Conservation (phyloP, 306 rosid genomes). For the Elaeagnus macrophylla region DNA sequence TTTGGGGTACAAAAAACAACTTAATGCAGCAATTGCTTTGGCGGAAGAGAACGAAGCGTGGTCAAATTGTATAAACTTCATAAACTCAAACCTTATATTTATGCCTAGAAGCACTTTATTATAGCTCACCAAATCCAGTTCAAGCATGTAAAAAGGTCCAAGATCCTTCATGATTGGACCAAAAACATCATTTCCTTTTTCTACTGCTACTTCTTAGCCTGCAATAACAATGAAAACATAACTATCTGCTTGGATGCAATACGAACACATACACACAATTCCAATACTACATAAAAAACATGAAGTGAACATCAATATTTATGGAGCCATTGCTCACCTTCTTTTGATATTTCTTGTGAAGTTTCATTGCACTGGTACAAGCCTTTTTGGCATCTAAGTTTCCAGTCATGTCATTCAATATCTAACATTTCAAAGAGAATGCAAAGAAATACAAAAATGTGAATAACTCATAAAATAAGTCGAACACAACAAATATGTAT, state of each 20-base stretch:
- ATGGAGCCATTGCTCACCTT: conserved; percentile 40
- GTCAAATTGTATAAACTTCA: no score
- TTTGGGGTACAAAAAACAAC: no score
- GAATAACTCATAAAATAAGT: no score
- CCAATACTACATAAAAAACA: neutral
- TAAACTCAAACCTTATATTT: no score
- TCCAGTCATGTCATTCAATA: conserved; percentile 89
- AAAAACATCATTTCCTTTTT: conserved; percentile 8
- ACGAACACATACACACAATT: neutral
- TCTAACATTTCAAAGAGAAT: conserved; percentile 36
- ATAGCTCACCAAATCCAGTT: conserved; percentile 1
- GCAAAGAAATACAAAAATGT: neutral
- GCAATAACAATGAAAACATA: conserved; percentile 24
- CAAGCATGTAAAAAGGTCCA: conserved; percentile 12
- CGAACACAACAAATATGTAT: no score
- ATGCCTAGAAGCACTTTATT: no score
- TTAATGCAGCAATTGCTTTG: no score
- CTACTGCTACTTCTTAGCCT: conserved; percentile 70
- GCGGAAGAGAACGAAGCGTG: no score
- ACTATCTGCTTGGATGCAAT: neutral
- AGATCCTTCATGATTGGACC: conserved; percentile 16
- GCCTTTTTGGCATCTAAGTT: conserved; percentile 93
- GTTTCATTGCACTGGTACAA: conserved; percentile 87
- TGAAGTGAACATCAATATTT: neutral
- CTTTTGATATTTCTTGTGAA: conserved; percentile 80